Evolutionary conservation across 2,329 filamentous ascomycete genomes (phyloP), one percentile per base, ranked within the genome.

Genomic region (Alternaria tenuissima): DNA sequence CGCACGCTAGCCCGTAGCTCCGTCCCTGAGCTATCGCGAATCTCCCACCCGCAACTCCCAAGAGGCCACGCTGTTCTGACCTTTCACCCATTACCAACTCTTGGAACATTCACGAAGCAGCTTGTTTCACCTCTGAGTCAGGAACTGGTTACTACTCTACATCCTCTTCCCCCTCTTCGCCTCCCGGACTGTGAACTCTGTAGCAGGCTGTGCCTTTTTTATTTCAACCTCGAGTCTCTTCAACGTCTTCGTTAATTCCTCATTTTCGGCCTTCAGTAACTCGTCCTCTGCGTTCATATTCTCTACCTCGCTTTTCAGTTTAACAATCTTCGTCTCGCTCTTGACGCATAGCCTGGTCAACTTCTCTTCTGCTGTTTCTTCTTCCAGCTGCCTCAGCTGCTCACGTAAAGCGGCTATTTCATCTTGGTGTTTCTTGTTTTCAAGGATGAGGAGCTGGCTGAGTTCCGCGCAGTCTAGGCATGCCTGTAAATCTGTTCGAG

Each of bases 1-100:
- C 55, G 62, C 64, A 58, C 62, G 67, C 58, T 64, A 61, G 57
- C 55, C 61, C 61, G 66, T 65, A 73, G 68, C 64, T 70, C 57
- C 60, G 67, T 68, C 68, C 68, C 70, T 70, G 68, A 73, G 57
- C 61, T 57, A 56, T 63, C 49, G 44, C 61, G 39, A 55, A 64
- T 61, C 68, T 70, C 61, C 69, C 59, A 68, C 56, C 42, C 56
- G 24, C 38, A 41, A 52, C 36, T 41, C 52, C 52, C 57, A 64
- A 59, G 55, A 70, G 68, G 68, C 65, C 68, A 71, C 67, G 68
- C 66, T 71, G 68, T 67, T 66, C 61, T 63, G 57, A 60, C 48
- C 47, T 30, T 34, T 30, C 49, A 22, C 38, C 38, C 18, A 41
- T 22, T 41, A 14, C n/a, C 11, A 5, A 16, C 12, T 7, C 7